Evolutionary conservation across 768 basidiomycete genomes (phyloP), one percentile per base, ranked within the genome.

Genomic region (Jaapia argillacea): DNA sequence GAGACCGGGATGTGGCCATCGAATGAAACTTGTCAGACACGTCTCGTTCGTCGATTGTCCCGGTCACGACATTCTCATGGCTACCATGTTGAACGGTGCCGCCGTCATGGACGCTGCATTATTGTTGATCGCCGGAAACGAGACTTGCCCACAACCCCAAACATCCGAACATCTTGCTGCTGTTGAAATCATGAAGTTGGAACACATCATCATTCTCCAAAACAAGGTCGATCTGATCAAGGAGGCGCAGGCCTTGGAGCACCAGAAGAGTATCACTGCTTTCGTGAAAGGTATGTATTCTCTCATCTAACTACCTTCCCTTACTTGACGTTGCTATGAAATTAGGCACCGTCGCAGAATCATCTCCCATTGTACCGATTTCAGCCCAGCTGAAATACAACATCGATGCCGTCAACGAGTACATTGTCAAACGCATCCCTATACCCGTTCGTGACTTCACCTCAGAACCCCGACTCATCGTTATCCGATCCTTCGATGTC

Each of bases 31-130:
- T 51, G 59, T 97, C 50, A 83, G 93, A 51, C 96, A 99, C 56
- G 93, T 98, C 57, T 98, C 94, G 3, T 99, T 99, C 64, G 96
- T 99, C 58, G 96, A 99, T 64, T 91, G 85, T 54, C 90, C 88
- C 1, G 89, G 93, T 48, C 93, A 94, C 77, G 92, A 97, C 64
- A 98, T 99, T 81, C 81, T 99, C 63, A 99, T 99, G 96, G 96
- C 96, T 41, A 99, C 94, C 51, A 99, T 99, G 96, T 72, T 99
- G 54, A 98, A 98, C 74, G 96, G 94, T 63, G 96, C 96, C 33
- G 96, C 96, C 6, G 94, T 98, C 71, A 99, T 98, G 96, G 93
- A 98, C 65, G 96, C 93, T 43, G 96, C 96, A 4, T 70, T 98
- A 0, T 74, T 99, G 1, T 81, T 99, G 43, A 79, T 99, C 46